A percentile compares a stretch with the other conserved stretches of the same genome.
phyloP scores from a whole-genome alignment of 1,139 yeast genomes.

The Kluyveromyces marxianus region DNA sequence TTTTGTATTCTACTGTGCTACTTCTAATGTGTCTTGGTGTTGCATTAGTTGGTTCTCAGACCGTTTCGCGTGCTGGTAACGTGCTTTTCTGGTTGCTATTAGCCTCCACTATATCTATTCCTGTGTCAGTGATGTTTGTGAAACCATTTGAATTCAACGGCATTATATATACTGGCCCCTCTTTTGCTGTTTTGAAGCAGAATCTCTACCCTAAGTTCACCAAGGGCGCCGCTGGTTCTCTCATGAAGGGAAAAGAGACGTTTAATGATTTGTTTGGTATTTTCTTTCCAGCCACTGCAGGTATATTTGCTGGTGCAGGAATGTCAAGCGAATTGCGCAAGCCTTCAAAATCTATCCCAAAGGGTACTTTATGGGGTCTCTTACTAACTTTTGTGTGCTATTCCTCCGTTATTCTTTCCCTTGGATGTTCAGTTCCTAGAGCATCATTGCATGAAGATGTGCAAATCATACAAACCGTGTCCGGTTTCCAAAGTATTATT shows the following conservation, averaged over 20 bases:
- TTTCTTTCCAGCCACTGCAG: conserved; percentile 96
- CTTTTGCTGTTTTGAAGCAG: conserved; percentile 53
- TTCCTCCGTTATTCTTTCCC: conserved; percentile 63
- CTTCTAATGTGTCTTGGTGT: conserved; percentile 67
- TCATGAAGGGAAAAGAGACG: conserved; percentile 56
- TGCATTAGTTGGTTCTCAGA: conserved; percentile 73
- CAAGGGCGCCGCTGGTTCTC: conserved; percentile 87
- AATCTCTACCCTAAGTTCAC: conserved; percentile 78
- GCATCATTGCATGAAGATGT: conserved; percentile 67
- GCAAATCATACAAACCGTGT: conserved; percentile 77
- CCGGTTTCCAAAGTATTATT: conserved; percentile 59
- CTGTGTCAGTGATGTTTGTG: conserved; percentile 63
- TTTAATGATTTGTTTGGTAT: conserved; percentile 85
- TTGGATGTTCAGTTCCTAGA: conserved; percentile 78
- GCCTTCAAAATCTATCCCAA: conserved; percentile 85
- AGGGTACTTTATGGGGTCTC: conserved; percentile 81
- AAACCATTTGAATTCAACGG: conserved; percentile 47
- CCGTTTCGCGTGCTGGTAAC: conserved; percentile 81
- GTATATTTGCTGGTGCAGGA: conserved; percentile 97
- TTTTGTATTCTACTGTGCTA: conserved; percentile 57
- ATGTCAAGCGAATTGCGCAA: conserved; percentile 91
- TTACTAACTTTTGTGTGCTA: conserved; percentile 68
- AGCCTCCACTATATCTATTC: conserved; percentile 72
- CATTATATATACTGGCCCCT: conserved; percentile 61
- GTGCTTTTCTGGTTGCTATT: conserved; percentile 62